phyloP scores from a whole-genome alignment of 257 asterid genomes.

The Scutellaria baicalensis region DNA sequence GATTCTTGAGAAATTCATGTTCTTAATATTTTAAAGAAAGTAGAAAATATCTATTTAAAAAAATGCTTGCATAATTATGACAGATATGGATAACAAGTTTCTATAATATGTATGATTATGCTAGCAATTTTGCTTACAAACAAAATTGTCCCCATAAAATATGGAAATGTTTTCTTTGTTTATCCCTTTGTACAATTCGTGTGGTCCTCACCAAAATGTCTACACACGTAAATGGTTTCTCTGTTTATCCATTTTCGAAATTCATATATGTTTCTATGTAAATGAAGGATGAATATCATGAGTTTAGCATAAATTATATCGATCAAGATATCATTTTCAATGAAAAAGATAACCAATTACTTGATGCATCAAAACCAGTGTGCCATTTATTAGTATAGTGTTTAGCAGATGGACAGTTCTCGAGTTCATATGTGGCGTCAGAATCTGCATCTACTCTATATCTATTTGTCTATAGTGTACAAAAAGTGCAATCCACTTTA shows the following conservation, averaged over 20 bases:
- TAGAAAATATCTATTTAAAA: too few species aligned
- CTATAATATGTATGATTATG: neutral
- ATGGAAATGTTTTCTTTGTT: neutral
- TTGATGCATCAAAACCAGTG: neutral
- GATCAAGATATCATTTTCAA: neutral
- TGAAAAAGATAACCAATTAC: neutral
- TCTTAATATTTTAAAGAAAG: neutral
- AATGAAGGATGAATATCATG: too few species aligned
- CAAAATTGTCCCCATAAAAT: neutral
- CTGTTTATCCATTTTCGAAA: too few species aligned
- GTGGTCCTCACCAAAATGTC: neutral
- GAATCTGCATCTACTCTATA: constrained; percentile 9
- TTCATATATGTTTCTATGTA: neutral
- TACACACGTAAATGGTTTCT: neutral
- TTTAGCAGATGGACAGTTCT: constrained; percentile 7
- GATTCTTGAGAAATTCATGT: neutral
- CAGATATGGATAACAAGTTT: neutral
- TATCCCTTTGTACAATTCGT: neutral
- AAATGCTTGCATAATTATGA: neutral
- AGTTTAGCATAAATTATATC: neutral
- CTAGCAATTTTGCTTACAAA: neutral
- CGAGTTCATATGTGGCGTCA: constrained; percentile 19
- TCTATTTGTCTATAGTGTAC: neutral
- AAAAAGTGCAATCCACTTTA: constrained; percentile 8
- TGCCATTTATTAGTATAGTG: neutral